phyloP scores from a whole-genome alignment of 1,284 basidiomycete genomes.

The Phylloporus gajari region DNA sequence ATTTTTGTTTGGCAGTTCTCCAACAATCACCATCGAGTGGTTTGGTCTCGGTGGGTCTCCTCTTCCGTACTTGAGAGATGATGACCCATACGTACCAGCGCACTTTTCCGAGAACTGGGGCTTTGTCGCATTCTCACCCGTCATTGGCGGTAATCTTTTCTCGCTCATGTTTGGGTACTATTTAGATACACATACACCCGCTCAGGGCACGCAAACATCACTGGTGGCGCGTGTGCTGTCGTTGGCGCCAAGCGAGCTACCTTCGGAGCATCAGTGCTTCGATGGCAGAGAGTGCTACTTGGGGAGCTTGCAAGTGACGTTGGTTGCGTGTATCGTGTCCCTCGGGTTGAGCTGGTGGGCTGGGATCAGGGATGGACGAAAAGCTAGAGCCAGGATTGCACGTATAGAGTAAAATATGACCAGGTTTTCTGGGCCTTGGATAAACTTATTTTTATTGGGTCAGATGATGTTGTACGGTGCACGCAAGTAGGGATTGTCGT shows the following conservation, averaged over 20 bases:
- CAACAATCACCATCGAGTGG: slow-evolving; percentile 86
- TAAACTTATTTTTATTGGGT: too few relatives aligned
- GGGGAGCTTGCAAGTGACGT: slow-evolving; percentile 57
- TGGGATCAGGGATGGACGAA: slow-evolving; percentile 50
- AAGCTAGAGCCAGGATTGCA: slow-evolving; percentile 16
- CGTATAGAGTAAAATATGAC: background rate
- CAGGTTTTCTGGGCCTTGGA: too few relatives aligned
- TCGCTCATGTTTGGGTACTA: slow-evolving; percentile 85
- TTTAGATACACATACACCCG: slow-evolving; percentile 73
- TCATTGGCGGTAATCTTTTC: slow-evolving; percentile 86
- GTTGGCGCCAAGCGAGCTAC: slow-evolving; percentile 29
- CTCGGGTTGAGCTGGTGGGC: slow-evolving; percentile 56
- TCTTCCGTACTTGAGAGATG: background rate
- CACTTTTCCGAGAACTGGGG: slow-evolving; percentile 91
- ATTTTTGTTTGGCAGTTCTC: slow-evolving; percentile 79
- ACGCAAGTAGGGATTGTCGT: too few relatives aligned
- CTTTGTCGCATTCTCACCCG: slow-evolving; percentile 78
- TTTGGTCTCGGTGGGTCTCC: slow-evolving; percentile 76
- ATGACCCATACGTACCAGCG: slow-evolving; percentile 45
- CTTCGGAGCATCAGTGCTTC: slow-evolving; percentile 55
- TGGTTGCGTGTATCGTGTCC: slow-evolving; percentile 55
- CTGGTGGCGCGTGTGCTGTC: slow-evolving; percentile 13
- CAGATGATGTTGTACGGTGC: too few relatives aligned
- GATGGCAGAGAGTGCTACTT: slow-evolving; percentile 59
- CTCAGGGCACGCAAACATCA: slow-evolving; percentile 11